Evolutionary conservation across 164 flowering plant species (phyloP), one percentile per base, ranked within the genome.

Genomic region (Vitis amurensis): DNA sequence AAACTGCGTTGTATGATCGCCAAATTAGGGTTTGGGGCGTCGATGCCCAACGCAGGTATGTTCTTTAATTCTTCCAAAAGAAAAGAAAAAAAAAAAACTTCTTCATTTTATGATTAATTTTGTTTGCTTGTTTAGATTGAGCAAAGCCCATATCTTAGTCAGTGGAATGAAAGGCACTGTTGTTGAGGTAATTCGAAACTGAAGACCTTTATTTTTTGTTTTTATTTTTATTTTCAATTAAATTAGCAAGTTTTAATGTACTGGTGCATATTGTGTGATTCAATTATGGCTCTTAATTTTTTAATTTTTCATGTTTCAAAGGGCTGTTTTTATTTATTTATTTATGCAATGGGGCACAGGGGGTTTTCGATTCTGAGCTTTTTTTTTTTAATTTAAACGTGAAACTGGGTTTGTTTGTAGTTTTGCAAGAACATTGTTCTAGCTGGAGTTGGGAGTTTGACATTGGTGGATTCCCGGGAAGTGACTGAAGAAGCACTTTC

Each of bases 21-120:
- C 99, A 96, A 65, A 93, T 96, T 74, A 92, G 99, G 81, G 97
- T 96, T 68, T 96, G 99, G 98, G 99, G 99, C 2, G 99, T 88
- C 60, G 97, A 89, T 77, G 97, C 97, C 14, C 99, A 96, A 66
- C 73, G 98, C 69, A 90, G 99, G 98, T 93, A 75, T n/a, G 13
- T 49, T 14, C 51, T 47, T n/a, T 44, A n/a, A 10, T n/a, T 11
- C 0, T 19, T 63, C 37, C 15, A 37, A 37, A 37, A 37, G 44
- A 37, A 37, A 37, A 23, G 27, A 1, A 23, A 23, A 23, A 23
- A 23, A 23, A 23, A 23, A 23, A 23, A 14, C 2, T 13, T 61
- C 52, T 3, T 65, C 13, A 10, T 59, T 14, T 52, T 47, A 9
- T 50, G 2, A 31, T 11, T 37, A n/a, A 0, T 29, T 50, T n/a